These are phyloP conservation scores for Skeletonema potamos DNA, from an alignment of 108 stramenopile species.

Conservation along the genomic window DNA sequence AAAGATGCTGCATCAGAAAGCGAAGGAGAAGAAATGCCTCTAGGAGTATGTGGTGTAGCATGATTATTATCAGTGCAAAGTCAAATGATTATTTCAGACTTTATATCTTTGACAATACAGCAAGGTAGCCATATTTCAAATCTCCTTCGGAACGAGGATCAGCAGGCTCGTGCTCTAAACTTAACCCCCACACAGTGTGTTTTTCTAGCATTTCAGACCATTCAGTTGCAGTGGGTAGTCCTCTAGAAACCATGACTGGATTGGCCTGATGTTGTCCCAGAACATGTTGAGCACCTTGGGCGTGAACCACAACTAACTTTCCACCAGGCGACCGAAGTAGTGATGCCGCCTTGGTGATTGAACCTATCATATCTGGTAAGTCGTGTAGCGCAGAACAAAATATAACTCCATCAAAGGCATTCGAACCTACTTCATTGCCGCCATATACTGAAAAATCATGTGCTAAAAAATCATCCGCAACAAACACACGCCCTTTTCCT, in stretches of 20 bases:
- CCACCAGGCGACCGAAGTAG: slow-evolving; percentile 41
- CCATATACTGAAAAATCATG: slow-evolving; percentile 50
- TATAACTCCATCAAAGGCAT: slow-evolving; percentile 54
- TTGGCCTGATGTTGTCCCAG: slow-evolving; percentile 54
- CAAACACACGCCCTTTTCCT: slow-evolving; percentile 34
- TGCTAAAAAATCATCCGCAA: slow-evolving; percentile 47
- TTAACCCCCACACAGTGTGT: slow-evolving; percentile 25
- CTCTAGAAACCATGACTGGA: slow-evolving; percentile 67
- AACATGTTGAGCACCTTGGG: slow-evolving; percentile 74
- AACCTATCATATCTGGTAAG: slow-evolving; percentile 53
- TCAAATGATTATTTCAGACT: background rate
- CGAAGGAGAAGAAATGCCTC: slow-evolving; percentile 23
- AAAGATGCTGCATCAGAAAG: slow-evolving; percentile 4
- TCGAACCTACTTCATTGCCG: slow-evolving; percentile 1
- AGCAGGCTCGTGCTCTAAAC: slow-evolving; percentile 28
- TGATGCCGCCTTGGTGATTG: slow-evolving; percentile 50
- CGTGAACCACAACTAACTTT: slow-evolving; percentile 59
- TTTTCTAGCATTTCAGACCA: slow-evolving; percentile 32
- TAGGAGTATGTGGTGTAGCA: slow-evolving; percentile 24
- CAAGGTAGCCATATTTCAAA: slow-evolving; percentile 41
- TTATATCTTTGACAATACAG: slow-evolving; percentile 36
- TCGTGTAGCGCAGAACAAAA: slow-evolving; percentile 76
- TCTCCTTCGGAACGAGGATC: slow-evolving; percentile 42
- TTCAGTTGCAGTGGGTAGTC: slow-evolving; percentile 61
- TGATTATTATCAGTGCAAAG: background rate